These are phyloP conservation scores for Cadophora luteo-olivacea DNA, from an alignment of 2,329 filamentous ascomycete species.

Conservation along the genomic window DNA sequence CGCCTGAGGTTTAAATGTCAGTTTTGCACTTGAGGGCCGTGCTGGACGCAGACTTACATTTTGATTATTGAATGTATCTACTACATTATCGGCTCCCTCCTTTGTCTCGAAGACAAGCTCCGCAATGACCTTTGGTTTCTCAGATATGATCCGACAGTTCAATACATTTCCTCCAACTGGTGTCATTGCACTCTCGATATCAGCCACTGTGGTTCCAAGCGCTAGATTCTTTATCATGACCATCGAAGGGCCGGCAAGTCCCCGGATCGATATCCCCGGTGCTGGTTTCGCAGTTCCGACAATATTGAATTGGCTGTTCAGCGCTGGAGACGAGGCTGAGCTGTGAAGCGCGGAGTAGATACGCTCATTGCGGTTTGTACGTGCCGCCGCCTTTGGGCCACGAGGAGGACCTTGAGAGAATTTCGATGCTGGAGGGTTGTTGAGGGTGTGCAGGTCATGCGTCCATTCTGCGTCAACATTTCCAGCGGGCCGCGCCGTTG, in stretches of 20 bases:
- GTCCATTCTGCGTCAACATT: conserved; percentile 74
- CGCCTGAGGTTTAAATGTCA: conserved; percentile 55
- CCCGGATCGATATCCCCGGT: conserved; percentile 71
- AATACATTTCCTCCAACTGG: conserved; percentile 73
- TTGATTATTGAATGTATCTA: conserved; percentile 79
- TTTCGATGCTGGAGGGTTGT: conserved; percentile 50
- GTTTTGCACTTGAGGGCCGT: conserved; percentile 5
- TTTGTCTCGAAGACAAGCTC: conserved; percentile 78
- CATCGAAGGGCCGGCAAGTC: conserved; percentile 73
- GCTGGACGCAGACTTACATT: conserved; percentile 59
- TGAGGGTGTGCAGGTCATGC: conserved; percentile 67
- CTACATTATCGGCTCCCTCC: conserved; percentile 76
- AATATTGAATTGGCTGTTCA: conserved; percentile 45
- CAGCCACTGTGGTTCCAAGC: conserved; percentile 78
- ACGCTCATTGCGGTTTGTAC: conserved; percentile 39
- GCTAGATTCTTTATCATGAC: conserved; percentile 85
- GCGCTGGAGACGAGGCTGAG: conserved; percentile 42
- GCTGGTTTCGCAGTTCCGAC: conserved; percentile 46
- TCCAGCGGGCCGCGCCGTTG: conserved; percentile 46
- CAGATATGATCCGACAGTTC: conserved; percentile 71
- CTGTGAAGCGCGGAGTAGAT: conserved; percentile 38
- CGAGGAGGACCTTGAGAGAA: conserved; percentile 48
- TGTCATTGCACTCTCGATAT: conserved; percentile 84
- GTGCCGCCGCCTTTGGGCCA: conserved; percentile 37
- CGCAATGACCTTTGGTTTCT: conserved; percentile 74